Conservation (phyloP, 1,284 basidiomycete genomes). For the Cryptococcus sp. region DNA sequence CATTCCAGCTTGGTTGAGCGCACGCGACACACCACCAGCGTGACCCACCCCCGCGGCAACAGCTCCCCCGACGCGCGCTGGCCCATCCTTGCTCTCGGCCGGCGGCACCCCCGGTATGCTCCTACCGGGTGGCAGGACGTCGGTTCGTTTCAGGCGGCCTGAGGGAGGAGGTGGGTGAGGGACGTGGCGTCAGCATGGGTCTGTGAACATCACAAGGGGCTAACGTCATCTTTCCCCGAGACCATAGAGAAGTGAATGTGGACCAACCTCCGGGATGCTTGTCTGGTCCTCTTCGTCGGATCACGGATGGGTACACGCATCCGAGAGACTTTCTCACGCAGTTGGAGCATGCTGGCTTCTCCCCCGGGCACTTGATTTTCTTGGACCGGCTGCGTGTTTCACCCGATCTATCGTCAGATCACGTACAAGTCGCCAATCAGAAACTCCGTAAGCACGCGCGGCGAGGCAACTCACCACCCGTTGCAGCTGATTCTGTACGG, state of each 20-base stretch:
- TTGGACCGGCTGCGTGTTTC: not conserved
- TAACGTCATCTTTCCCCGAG: no score
- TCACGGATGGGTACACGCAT: not conserved
- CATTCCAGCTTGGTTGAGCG: no score
- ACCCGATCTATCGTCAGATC: not conserved
- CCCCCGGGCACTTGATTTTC: constrained; percentile 1
- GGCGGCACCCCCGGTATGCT: no score
- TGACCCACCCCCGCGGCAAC: no score
- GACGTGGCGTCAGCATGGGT: no score
- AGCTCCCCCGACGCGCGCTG: no score
- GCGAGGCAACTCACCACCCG: not conserved
- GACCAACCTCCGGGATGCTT: constrained; percentile 23
- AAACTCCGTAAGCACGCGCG: not conserved
- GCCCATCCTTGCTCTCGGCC: no score
- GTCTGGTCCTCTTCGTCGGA: constrained; percentile 21
- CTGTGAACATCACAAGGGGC: no score
- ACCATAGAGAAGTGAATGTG: not conserved
- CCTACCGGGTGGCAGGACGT: no score
- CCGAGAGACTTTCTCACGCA: not conserved
- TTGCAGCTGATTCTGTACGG: constrained; percentile 2
- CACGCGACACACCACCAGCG: no score
- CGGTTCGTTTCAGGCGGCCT: no score
- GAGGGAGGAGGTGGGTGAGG: no score
- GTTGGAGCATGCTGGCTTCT: not conserved
- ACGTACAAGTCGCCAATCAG: not conserved